Base-by-base conservation (phyloP, 2,329 filamentous ascomycete genomes). In the Apiospora phragmitis region DNA sequence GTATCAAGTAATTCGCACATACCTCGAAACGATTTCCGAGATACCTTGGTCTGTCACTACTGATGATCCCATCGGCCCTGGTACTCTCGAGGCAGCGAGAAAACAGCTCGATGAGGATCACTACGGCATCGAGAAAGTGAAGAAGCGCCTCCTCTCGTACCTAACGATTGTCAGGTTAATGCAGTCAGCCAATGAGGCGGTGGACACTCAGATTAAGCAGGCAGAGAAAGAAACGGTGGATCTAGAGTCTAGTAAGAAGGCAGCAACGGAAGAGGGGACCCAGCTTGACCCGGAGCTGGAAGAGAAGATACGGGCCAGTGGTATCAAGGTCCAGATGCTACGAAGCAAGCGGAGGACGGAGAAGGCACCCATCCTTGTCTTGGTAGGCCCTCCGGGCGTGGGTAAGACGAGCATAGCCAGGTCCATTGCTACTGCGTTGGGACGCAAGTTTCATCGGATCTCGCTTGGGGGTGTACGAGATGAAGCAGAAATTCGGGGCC, bases 371-470 rank as follows among this genome's bases (percentile, higher is more conserved):
- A 99, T 99, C 74, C 87, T 99, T 74, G 89, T 99, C 12, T 89
- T 99, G 11, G 93, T 97, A 49, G 96, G 96, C 0, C 96, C 96
- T 16, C 96, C 96, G 1, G 96, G 96, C 66, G 95, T 95, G 3
- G 96, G 96, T 74, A 99, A 99, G 86, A 99, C 96, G 0, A 97
- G 94, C 76, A 86, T 99, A 65, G 96, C 96, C 41, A 94, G 95
- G 76, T 98, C 95, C 1, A 92, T 99, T 32, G 96, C 96, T 1
- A 93, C 93, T 21, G 95, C 96, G 1, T 87, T 99, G 14, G 95
- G 95, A 21, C 91, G 96, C 73, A 97, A 98, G 80, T 99, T 99
- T 81, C 95, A 99, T 81, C 91, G 96, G 65, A 98, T 99, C 76
- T 98, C 96, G 4, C 90, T 99, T 4, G 96, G 96, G 72, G 96